Percentiles rank a stretch among this genome's conserved stretches.
Conservation (phyloP, 768 basidiomycete genomes). For the Russula abietina region DNA sequence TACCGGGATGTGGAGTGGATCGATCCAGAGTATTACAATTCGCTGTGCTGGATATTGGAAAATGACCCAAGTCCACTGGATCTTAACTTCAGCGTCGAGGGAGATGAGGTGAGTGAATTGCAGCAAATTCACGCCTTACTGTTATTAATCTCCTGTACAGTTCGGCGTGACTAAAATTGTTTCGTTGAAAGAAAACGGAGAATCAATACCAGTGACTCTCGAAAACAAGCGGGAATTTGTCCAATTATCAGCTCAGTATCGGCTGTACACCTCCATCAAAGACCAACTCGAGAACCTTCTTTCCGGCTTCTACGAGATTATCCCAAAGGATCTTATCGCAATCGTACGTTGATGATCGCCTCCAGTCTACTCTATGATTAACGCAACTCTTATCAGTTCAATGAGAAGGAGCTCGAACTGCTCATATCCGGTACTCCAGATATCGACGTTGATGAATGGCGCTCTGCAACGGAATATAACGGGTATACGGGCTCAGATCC, state of each 20-base stretch:
- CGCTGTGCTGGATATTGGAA: constrained; percentile 95
- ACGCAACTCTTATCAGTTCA: constrained; percentile 52
- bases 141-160: constrained; percentile 33
- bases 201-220: constrained; percentile 80
- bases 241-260: constrained; percentile 89
- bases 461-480: constrained; percentile 85
- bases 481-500: constrained; percentile 86
- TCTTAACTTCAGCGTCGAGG: constrained; percentile 91
- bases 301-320: constrained; percentile 93
- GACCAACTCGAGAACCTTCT: constrained; percentile 91
- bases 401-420: constrained; percentile 89
- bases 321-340: constrained; percentile 90
- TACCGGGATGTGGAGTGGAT: constrained; percentile 97
- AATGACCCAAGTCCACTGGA: constrained; percentile 87
- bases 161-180: constrained; percentile 90
- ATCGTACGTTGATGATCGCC: constrained; percentile 53
- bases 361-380: constrained; percentile 24
- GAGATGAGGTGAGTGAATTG: constrained; percentile 72
- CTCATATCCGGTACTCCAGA: constrained; percentile 97
- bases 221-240: constrained; percentile 98
- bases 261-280: constrained; percentile 88
- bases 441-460: constrained; percentile 97
- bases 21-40: constrained; percentile 98
- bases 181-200: constrained; percentile 80
- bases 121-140: neutral